Conservation (phyloP, 116 monocot genomes). For the Trichopus zeylanicus region DNA sequence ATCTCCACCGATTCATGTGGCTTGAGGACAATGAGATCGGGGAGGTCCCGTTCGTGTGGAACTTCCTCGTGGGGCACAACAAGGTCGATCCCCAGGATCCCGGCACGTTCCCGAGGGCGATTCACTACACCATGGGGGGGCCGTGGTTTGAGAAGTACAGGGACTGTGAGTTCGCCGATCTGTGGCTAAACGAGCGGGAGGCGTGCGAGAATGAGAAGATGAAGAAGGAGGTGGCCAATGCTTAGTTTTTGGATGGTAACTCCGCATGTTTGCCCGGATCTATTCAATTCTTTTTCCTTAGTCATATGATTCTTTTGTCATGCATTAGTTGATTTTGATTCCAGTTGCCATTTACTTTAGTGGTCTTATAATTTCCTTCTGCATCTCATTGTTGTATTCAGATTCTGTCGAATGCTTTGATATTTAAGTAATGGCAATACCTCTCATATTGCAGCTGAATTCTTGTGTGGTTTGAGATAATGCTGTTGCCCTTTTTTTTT, state of each 20-base stretch:
- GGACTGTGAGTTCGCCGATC: slow-evolving; percentile 73
- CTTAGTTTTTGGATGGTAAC: neutral
- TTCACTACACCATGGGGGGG: slow-evolving; percentile 79
- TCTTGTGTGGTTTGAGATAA: neutral
- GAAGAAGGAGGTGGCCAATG: neutral
- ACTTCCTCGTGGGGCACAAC: slow-evolving; percentile 85
- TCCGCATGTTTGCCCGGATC: neutral
- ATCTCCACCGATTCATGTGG: slow-evolving; percentile 79
- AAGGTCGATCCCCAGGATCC: slow-evolving; percentile 33
- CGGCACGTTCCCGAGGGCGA: slow-evolving; percentile 45
- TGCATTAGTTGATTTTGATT: neutral
- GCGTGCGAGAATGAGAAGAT: slow-evolving; percentile 29
- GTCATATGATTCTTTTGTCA: slow-evolving; percentile 1
- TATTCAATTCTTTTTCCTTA: neutral
- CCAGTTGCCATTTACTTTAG: neutral
- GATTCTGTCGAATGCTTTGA: neutral
- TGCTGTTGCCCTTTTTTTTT: neutral
- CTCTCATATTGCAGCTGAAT: neutral
- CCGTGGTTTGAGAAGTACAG: slow-evolving; percentile 78
- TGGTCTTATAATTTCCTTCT: neutral
- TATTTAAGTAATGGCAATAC: neutral
- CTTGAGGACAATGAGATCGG: slow-evolving; percentile 81
- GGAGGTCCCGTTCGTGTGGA: slow-evolving; percentile 73
- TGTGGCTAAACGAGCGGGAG: slow-evolving; percentile 73
- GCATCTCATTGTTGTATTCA: neutral